These are phyloP conservation scores for Camelina laxa DNA, from an alignment of 345 rosid genomes.

Conservation along the genomic window DNA sequence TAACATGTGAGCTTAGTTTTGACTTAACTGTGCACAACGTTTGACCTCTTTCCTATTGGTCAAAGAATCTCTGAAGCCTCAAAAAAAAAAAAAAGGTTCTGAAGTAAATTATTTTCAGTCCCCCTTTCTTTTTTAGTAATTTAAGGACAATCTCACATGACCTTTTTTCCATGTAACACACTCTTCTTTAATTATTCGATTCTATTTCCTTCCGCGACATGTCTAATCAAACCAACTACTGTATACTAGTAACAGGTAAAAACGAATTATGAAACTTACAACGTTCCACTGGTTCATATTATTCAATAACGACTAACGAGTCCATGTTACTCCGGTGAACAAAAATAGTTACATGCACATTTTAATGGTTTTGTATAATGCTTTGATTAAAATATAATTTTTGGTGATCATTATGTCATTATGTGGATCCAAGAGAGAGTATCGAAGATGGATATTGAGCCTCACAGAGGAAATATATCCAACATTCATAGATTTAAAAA, in stretches of 20 bases:
- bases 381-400: background rate
- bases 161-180: background rate
- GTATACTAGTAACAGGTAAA: no score
- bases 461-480: background rate
- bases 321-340: background rate
- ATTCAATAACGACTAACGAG: background rate
- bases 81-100: background rate
- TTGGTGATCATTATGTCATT: slow-evolving; percentile 13
- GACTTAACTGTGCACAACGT: slow-evolving; percentile 26
- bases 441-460: slow-evolving; percentile 6
- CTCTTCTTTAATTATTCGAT: background rate
- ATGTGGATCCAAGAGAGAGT: slow-evolving; percentile 25
- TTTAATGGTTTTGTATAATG: background rate
- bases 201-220: background rate
- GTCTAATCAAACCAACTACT: background rate
- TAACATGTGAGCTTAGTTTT: slow-evolving; percentile 30
- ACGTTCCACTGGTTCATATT: background rate
- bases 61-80: slow-evolving; percentile 33
- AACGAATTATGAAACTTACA: background rate
- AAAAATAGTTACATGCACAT: background rate
- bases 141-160: slow-evolving; percentile 38
- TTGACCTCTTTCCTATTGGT: slow-evolving; percentile 29
- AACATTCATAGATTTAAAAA: background rate
- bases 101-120: slow-evolving; percentile 20
- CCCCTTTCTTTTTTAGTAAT: slow-evolving; percentile 31